A percentile compares a stretch with the other conserved stretches of the same genome.
Conservation (phyloP, 1,284 basidiomycete genomes). For the Puccinia novopanici region DNA sequence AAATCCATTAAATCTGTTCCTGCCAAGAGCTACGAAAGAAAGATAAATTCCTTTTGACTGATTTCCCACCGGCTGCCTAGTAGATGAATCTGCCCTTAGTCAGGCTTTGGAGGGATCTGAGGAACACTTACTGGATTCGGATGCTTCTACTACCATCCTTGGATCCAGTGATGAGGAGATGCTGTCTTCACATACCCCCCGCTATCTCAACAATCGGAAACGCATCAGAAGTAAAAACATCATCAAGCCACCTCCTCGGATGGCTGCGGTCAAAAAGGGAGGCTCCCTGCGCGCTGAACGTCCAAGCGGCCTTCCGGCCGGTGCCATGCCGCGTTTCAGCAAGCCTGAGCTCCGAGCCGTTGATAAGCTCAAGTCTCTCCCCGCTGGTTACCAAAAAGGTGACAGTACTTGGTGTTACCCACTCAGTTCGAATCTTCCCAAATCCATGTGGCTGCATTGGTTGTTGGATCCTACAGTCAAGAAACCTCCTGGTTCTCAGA, state of each 20-base stretch:
- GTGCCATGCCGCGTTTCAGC: neutral
- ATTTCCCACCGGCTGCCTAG: neutral
- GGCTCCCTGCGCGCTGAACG: neutral
- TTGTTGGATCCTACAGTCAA: too few relatives aligned
- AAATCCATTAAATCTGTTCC: conserved; percentile 50
- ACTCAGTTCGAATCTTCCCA: too few relatives aligned
- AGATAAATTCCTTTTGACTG: conserved; percentile 9
- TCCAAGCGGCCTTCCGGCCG: neutral
- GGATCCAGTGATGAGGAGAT: conserved; percentile 45
- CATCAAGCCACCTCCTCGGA: conserved; percentile 4
- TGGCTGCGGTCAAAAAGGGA: conserved; percentile 6
- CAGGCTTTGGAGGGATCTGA: conserved; percentile 27
- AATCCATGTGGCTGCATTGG: too few relatives aligned
- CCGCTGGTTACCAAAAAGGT: too few relatives aligned
- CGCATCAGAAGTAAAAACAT: conserved; percentile 32
- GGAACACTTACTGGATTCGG: conserved; percentile 39
- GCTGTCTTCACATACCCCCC: conserved; percentile 46
- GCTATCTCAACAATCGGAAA: conserved; percentile 37
- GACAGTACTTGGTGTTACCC: too few relatives aligned
- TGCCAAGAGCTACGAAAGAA: conserved; percentile 54
- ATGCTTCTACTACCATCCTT: conserved; percentile 46
- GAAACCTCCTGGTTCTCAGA: too few relatives aligned
- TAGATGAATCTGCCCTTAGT: conserved; percentile 42
- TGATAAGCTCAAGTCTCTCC: too few relatives aligned
- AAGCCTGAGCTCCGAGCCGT: too few relatives aligned